Base-by-base conservation (phyloP, 2,329 filamentous ascomycete species). In the Septoria linicola region DNA sequence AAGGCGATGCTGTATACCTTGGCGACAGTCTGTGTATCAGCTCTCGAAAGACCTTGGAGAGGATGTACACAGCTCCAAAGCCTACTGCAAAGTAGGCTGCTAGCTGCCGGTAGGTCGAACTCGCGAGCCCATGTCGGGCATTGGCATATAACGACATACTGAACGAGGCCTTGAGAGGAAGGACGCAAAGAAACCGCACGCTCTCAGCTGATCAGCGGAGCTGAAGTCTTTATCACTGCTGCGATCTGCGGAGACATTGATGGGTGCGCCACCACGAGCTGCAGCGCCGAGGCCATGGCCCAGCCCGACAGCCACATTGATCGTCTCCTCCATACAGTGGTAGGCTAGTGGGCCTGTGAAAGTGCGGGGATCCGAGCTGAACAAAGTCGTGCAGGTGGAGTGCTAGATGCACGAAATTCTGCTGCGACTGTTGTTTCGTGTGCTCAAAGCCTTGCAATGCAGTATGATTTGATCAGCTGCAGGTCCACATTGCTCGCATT, bases 21-120 rank as follows among this genome's bases (percentile, higher is more conserved):
- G 49, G 49, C 4, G 37, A 46, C 21, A 51, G 23, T n/a, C 34
- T 32, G 20, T 51, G 49, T n/a, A 39, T 13, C 16, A 43, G 31
- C 25, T 51, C 49, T 17, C 49, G 42, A 19, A 44, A 32, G 31
- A 51, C n/a, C 23, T 51, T 51, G 4, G 23, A 14, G 13, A 51
- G 8, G 10, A 51, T 45, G 20, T 44, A 51, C 32, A 51, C 13
- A 13, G 41, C 23, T 14, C 19, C 42, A 25, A 34, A 32, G 23
- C 49, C 49, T 21, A 44, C 25, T 16, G 41, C 41, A 6, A 51
- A 40, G 13, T 34, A 25, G 11, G 31, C 32, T 19, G 49, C 41
- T 34, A 51, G 20, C 13, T 45, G 49, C 10, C 20, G 30, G 20
- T 51, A 51, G 10, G 45, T 34, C 11, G 45, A 36, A 16, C 17